These are phyloP conservation scores for Russula emetica DNA, from an alignment of 768 basidiomycete genomes.

Conservation along the genomic window DNA sequence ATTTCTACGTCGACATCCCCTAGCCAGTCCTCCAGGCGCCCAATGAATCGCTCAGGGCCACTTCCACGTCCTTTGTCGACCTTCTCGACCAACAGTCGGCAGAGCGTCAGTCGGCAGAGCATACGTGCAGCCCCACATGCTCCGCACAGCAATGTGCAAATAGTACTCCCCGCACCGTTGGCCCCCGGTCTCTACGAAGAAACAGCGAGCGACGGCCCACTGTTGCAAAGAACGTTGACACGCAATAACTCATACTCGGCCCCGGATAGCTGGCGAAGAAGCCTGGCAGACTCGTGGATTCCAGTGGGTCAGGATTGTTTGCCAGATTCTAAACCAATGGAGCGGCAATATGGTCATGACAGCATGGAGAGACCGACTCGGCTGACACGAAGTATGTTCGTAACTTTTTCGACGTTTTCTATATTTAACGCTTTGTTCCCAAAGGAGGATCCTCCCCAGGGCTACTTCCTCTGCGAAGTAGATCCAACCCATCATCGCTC, in stretches of 20 bases:
- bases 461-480: constrained; percentile 8
- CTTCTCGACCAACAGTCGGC: constrained; percentile 21
- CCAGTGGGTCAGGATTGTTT: constrained; percentile 9
- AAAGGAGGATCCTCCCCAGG: constrained; percentile 10
- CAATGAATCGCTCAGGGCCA: not conserved
- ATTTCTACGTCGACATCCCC: not conserved
- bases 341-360: constrained; percentile 1
- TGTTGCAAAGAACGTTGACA: not conserved
- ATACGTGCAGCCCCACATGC: constrained; percentile 59
- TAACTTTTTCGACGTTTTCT: not conserved
- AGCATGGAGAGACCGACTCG: constrained; percentile 3
- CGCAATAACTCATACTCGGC: not conserved
- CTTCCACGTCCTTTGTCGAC: constrained; percentile 2
- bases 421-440: not conserved
- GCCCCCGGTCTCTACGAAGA: constrained; percentile 37
- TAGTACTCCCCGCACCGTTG: constrained; percentile 65
- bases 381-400: constrained; percentile 9
- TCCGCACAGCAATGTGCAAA: constrained; percentile 56
- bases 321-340: not conserved
- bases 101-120: constrained; percentile 22
- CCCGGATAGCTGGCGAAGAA: constrained; percentile 9
- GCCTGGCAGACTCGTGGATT: constrained; percentile 26
- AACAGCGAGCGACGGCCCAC: constrained; percentile 4
- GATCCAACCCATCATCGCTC: constrained; percentile 19
- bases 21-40: not conserved